Percentiles rank a stretch among this genome's conserved stretches.
phyloP scores from a whole-genome alignment of 129 eudicot genomes.

The Deinandra increscens region DNA sequence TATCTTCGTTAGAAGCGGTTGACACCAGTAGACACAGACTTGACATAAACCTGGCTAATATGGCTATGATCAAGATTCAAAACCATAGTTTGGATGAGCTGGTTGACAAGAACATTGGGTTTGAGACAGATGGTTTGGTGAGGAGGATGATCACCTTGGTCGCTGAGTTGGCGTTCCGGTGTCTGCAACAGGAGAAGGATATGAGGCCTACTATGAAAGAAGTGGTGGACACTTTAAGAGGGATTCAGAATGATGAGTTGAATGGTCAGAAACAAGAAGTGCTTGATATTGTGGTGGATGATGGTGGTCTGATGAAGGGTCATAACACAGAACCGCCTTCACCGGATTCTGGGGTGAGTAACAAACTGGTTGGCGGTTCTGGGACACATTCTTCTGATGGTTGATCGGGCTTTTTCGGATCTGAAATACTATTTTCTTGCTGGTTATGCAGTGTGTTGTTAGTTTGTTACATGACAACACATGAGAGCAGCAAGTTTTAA shows the following conservation, averaged over 20 bases:
- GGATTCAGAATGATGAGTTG: constrained; percentile 42
- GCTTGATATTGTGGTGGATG: constrained; percentile 57
- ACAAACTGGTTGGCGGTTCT: neutral
- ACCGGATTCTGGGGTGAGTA: neutral
- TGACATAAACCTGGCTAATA: constrained; percentile 65
- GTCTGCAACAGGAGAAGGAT: constrained; percentile 69
- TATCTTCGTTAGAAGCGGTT: constrained; percentile 67
- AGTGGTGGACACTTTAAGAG: constrained; percentile 52
- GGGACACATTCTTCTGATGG: neutral
- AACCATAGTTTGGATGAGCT: constrained; percentile 56
- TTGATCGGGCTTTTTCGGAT: neutral
- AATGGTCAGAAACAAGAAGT: constrained; percentile 50
- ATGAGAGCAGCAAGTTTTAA: constrained; percentile 14
- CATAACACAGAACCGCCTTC: neutral
- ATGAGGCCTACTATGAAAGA: constrained; percentile 83
- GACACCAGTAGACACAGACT: constrained; percentile 61
- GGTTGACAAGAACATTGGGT: constrained; percentile 58
- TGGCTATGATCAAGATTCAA: constrained; percentile 66
- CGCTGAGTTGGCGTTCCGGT: constrained; percentile 65
- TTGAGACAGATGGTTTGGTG: constrained; percentile 36
- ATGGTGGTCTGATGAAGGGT: constrained; percentile 11
- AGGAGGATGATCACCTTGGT: constrained; percentile 60
- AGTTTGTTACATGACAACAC: no score
- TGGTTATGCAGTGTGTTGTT: neutral
- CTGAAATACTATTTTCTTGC: neutral